Conservation (phyloP, 805 yeast genomes). For the Metschnikowia baotianmanensis region DNA sequence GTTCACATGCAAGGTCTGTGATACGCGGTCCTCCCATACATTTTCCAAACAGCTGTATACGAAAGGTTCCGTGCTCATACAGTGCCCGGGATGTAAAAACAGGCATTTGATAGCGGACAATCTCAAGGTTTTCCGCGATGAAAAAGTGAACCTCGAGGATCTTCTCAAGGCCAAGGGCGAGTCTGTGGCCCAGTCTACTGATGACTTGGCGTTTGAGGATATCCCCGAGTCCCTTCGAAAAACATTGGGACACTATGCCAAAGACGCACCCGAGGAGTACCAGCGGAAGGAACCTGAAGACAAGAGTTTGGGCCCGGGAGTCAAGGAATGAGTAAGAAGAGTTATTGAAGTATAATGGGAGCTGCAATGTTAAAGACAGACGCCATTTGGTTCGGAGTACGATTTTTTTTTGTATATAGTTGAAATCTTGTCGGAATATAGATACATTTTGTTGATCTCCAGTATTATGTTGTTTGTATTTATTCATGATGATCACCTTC, state of each 20-base stretch:
- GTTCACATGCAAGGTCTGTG: slow-evolving; percentile 88
- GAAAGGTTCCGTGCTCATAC: slow-evolving; percentile 80
- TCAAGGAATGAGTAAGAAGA: not conserved
- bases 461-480: no score
- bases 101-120: slow-evolving; percentile 88
- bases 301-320: slow-evolving; percentile 3
- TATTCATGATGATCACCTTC: no score
- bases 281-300: slow-evolving; percentile 13
- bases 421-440: no score
- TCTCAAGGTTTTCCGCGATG: slow-evolving; percentile 71
- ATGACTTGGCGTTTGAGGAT: slow-evolving; percentile 69
- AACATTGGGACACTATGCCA: slow-evolving; percentile 63
- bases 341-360: not conserved
- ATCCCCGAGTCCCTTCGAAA: slow-evolving; percentile 55
- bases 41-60: slow-evolving; percentile 91
- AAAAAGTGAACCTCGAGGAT: slow-evolving; percentile 73
- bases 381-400: no score
- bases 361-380: no score
- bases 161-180: slow-evolving; percentile 76
- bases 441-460: no score
- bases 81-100: slow-evolving; percentile 87
- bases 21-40: slow-evolving; percentile 80
- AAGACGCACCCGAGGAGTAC: slow-evolving; percentile 57
- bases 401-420: no score
- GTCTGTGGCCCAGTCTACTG: slow-evolving; percentile 57